Base-by-base conservation (phyloP, 345 rosid genomes). In the Salix caprea region DNA sequence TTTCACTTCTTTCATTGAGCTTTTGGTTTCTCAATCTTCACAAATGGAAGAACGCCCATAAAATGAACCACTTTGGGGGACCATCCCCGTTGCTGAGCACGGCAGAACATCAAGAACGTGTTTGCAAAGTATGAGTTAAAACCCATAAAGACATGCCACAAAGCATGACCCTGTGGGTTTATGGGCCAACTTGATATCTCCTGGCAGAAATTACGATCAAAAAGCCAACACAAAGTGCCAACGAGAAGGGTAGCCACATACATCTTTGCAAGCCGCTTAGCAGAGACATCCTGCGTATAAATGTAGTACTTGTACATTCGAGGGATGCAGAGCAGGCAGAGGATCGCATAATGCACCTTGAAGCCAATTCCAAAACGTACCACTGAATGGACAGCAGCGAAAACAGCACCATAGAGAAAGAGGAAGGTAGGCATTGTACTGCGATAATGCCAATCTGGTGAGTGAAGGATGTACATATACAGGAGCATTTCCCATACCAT, bases 401-500 rank as follows among this genome's bases (percentile, higher is more conserved):
- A 92, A 69, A 74, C 84, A 76, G 87, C 92, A 69, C 97, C 97
- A 18, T 94, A 94, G 56, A 92, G 89, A 84, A 94, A 92, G 84
- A 94, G 88, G 79, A 94, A 90, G 40, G 94, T 90, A 15, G 98
- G 98, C 98, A 94, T 94, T 2, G 97, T 94, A 71, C 96, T 89
- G 64, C 87, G 79, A 79, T 94, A 94, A 76, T 94, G 98, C 98
- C 98, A 94, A 77, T 94, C 92, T 44, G 98, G 98, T 12, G 98
- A 94, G 85, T 90, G 88, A 67, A 92, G 91, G 81, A 94, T 94
- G 88, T 90, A 94, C 80, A 94, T 82, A 77, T 94, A 94, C 24
- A 94, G 91, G 62, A 94, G 96, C 89, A 94, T 89, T 78, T 91
- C 97, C 98, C 98, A 92, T 68, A 94, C 98, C 98, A 94, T 91